Evolutionary conservation across 148 eudicot species (phyloP).

Genomic region (Persicaria tinctoria): DNA sequence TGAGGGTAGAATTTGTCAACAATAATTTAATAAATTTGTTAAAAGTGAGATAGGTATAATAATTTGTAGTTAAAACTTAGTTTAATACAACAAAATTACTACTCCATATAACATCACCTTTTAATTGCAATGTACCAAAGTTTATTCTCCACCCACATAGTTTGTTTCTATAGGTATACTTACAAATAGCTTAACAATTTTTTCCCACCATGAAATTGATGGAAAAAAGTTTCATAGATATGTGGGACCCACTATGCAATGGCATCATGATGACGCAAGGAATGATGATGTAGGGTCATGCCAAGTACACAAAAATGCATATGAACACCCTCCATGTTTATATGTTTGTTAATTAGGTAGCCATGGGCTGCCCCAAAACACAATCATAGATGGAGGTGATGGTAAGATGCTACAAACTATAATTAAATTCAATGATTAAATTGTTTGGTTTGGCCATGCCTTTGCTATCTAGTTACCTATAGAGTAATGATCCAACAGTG

Average conservation of each 20-base stretch:
- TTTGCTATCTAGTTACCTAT: background rate
- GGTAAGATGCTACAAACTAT: background rate
- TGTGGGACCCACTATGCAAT: background rate
- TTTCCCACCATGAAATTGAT: background rate
- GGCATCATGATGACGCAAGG: conserved; percentile 8
- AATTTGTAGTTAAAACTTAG: no score
- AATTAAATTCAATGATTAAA: background rate
- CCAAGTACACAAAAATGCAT: conserved; percentile 9
- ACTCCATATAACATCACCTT: no score
- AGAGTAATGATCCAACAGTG: background rate
- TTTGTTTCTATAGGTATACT: no score
- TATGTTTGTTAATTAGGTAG: background rate
- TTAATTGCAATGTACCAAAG: no score
- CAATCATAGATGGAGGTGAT: background rate
- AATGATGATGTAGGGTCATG: conserved; percentile 6
- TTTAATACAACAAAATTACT: no score
- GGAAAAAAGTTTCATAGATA: background rate
- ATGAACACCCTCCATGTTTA: background rate
- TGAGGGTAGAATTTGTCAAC: no score
- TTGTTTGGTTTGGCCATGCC: background rate
- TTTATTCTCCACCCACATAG: no score
- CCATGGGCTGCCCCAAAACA: background rate
- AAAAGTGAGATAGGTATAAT: no score
- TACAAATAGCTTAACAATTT: no score
- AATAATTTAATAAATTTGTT: no score